Percentiles rank a stretch among this genome's conserved stretches.
These are phyloP conservation scores for Vaucheria bursata DNA, from an alignment of 352 stramenopile genomes.

Conservation along the genomic window DNA sequence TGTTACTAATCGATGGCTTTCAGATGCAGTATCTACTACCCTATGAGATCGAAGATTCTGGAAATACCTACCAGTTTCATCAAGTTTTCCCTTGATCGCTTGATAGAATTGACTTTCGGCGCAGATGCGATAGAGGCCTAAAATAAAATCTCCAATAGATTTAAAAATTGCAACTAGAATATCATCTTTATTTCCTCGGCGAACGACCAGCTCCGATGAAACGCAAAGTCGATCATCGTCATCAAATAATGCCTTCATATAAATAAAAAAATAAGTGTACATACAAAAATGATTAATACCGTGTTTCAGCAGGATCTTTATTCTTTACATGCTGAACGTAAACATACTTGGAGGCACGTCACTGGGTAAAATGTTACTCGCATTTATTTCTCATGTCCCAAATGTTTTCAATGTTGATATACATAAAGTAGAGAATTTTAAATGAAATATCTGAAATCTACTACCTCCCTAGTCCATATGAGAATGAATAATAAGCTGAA, in stretches of 20 bases:
- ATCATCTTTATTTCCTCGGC: background rate
- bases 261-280: conserved; percentile 55
- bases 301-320: background rate
- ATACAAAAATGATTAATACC: conserved; percentile 9
- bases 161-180: background rate
- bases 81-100: too few relatives aligned
- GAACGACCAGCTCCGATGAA: background rate
- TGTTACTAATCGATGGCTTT: too few relatives aligned
- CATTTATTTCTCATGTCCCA: background rate
- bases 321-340: background rate
- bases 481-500: background rate
- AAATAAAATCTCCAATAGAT: background rate
- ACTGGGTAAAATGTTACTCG: background rate
- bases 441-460: background rate
- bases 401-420: background rate
- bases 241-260: conserved; percentile 44
- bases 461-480: background rate
- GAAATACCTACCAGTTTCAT: too few relatives aligned
- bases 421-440: background rate
- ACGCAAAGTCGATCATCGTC: background rate
- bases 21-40: too few relatives aligned
- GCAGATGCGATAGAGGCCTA: too few relatives aligned
- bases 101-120: too few relatives aligned
- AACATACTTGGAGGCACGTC: background rate
- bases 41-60: too few relatives aligned